phyloP scores from a whole-genome alignment of 371 early-diverging fungal species.

The Capniomyces stellatus region DNA sequence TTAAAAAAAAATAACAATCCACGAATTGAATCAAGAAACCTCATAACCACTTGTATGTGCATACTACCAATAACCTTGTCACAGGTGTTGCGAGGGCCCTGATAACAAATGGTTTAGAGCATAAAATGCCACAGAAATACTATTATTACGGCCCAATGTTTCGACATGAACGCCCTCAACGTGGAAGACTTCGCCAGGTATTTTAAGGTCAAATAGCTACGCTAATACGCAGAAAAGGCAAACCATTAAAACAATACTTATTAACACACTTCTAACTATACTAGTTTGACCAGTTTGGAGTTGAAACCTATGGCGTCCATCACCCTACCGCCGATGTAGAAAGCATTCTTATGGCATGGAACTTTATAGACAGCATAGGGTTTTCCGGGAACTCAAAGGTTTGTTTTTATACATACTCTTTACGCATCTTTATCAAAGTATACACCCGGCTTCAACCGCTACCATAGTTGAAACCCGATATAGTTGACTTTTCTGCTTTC shows the following conservation, averaged over 20 bases:
- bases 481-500: too few relatives aligned
- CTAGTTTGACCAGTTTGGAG: constrained; percentile 47
- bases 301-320: constrained; percentile 30
- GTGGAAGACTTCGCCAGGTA: constrained; percentile 39
- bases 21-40: too few relatives aligned
- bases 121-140: constrained; percentile 24
- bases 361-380: constrained; percentile 23
- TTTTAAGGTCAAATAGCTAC: neutral
- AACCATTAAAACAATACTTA: neutral
- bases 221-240: neutral
- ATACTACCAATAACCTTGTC: too few relatives aligned
- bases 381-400: constrained; percentile 10
- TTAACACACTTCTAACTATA: neutral
- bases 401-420: too few relatives aligned
- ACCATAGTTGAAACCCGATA: too few relatives aligned
- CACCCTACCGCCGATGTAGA: constrained; percentile 36
- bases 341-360: constrained; percentile 28
- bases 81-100: constrained; percentile 29
- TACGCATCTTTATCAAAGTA: too few relatives aligned
- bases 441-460: too few relatives aligned
- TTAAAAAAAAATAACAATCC: too few relatives aligned
- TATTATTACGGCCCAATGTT: constrained; percentile 47
- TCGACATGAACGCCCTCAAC: constrained; percentile 43
- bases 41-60: too few relatives aligned
- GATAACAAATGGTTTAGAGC: constrained; percentile 24